Conservation (phyloP, 306 rosid genomes). For the Pterocarpus santalinus region DNA sequence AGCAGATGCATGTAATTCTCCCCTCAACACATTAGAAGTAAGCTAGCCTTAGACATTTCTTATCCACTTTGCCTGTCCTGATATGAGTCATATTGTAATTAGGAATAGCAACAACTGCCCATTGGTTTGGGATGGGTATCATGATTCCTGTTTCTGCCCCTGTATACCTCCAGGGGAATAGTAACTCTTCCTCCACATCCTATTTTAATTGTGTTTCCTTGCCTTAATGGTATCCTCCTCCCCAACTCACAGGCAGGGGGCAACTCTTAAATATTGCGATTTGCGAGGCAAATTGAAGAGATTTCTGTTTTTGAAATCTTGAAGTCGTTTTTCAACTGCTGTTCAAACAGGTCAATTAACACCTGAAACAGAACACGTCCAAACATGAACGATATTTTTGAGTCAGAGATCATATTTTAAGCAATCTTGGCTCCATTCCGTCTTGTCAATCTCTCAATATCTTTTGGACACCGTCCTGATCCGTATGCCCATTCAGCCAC, state of each 20-base stretch:
- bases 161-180: neutral
- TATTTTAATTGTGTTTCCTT: slow-evolving; percentile 7
- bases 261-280: slow-evolving; percentile 19
- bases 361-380: neutral
- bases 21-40: slow-evolving; percentile 11
- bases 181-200: neutral
- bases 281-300: slow-evolving; percentile 22
- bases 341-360: neutral
- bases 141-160: slow-evolving; percentile 2
- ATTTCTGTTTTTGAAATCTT: slow-evolving; percentile 5
- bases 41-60: slow-evolving; percentile 2
- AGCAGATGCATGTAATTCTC: neutral
- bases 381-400: neutral
- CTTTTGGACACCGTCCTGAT: neutral
- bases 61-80: neutral
- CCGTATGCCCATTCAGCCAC: slow-evolving; percentile 23
- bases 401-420: slow-evolving; percentile 7
- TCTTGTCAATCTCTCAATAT: neutral
- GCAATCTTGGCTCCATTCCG: neutral
- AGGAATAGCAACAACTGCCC: neutral
- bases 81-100: neutral
- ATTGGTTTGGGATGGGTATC: slow-evolving; percentile 17
- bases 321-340: neutral
- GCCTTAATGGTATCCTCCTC: neutral
- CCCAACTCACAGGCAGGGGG: neutral